A percentile compares a stretch with the other conserved stretches of the same genome.
phyloP scores from a whole-genome alignment of 805 yeast species.

The Lipomyces mesembrius region DNA sequence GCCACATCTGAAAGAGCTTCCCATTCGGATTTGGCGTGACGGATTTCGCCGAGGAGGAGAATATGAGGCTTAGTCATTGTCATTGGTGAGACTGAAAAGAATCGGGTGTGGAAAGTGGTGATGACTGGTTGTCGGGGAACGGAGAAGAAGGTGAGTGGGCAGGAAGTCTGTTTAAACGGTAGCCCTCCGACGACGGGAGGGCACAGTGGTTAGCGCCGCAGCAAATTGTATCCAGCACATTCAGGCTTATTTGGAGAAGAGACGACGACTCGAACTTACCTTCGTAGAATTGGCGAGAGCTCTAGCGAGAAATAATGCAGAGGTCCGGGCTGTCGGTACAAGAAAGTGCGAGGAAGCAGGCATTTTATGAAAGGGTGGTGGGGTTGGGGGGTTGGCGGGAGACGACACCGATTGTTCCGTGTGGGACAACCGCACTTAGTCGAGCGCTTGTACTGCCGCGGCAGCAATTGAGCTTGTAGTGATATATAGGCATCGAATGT shows the following conservation, averaged over 20 bases:
- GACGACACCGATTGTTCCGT: background rate
- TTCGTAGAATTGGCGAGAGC: background rate
- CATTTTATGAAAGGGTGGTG: background rate
- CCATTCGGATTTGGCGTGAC: constrained; percentile 71
- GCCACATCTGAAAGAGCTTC: constrained; percentile 51
- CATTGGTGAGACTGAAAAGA: constrained; percentile 12
- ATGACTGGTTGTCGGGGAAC: background rate
- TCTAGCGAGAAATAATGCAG: background rate
- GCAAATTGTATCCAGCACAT: background rate
- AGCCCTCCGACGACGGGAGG: background rate
- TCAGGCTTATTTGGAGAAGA: background rate
- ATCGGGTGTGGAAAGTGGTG: background rate
- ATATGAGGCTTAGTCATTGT: constrained; percentile 57
- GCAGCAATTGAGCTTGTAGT: no score
- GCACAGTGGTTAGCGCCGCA: background rate
- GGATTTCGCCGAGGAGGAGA: constrained; percentile 65
- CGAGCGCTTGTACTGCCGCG: no score
- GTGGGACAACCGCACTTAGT: background rate
- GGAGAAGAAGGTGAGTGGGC: constrained; percentile 1
- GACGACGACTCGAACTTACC: background rate
- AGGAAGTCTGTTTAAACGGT: background rate
- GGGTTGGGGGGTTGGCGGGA: background rate
- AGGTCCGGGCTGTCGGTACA: background rate
- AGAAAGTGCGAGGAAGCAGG: background rate
- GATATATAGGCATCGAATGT: background rate